Base-by-base conservation (phyloP, 345 rosid genomes). In the Populus pruinosa region DNA sequence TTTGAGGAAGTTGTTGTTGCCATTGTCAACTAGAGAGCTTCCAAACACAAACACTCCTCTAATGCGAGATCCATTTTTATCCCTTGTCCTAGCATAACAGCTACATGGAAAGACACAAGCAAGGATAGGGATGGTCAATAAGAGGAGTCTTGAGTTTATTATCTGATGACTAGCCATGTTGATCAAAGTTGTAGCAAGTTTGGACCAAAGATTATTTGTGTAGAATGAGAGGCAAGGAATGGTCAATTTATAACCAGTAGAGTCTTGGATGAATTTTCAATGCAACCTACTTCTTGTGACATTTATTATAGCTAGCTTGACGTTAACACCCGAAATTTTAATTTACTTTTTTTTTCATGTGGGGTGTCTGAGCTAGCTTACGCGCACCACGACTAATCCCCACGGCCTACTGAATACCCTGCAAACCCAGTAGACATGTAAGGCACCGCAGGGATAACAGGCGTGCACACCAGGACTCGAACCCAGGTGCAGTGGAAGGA, bases 11-110 rank as follows among this genome's bases (percentile, higher is more conserved):
- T 90, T 88, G 85, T 90, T 90, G 90, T 90, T 90, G 35, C 92
- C 94, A 73, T 86, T 88, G 79, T 90, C 94, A 38, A 90, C 87
- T 63, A 90, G 73, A 43, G 91, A 88, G 89, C 92, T 87, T 29
- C 94, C 94, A 75, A 90, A 90, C 64, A 88, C 90, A 71, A 90
- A 90, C 92, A 90, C 85, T 59, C 93, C 93, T 61, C 68, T 72
- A 36, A 82, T 74, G 21, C 13, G 10, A 0, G 61, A 23, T 25
- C 25, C 41, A n/a, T 41, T 14, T 0, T 31, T 11, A 7, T 81
- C 43, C 3, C 2, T n/a, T 47, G 1, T 61, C 10, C 35, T 17
- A 14, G 63, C 43, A 6, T 63, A n/a, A 27, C 41, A 50, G 12
- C 36, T 62, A n/a, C 67, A 69, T 31, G 59, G 47, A 11, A 67